Evolutionary conservation across 2,329 filamentous ascomycete genomes (phyloP), one percentile per base, ranked within the genome.

Genomic region (Alternaria longipes): DNA sequence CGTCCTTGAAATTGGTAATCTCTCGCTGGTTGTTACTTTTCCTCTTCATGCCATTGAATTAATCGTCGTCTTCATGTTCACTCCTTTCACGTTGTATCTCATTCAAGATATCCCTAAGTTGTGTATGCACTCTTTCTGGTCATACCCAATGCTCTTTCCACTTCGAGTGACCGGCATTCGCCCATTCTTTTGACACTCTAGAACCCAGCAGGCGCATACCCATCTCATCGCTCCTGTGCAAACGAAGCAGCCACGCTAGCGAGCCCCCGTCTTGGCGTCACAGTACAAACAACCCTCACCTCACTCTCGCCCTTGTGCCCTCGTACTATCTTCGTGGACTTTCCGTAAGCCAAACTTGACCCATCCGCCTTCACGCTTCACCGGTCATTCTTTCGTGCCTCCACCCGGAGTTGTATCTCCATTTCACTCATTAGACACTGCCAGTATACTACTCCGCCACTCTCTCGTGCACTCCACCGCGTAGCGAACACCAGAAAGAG

Each of bases 351-450:
- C 42, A 60, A 46, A 46, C n/a, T 51, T 50, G 45, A 54, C 50
- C 51, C 56, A 22, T 44, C 42, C 49, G 60, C 49, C 40, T 46
- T 60, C 60, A 54, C 52, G 44, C 59, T 47, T 45, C 53, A 62
- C 54, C 24, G 57, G 52, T 65, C 71, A 68, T 70, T 70, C 47
- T 70, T 71, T 61, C 52, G 57, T 58, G 62, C 59, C 54, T 63
- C 51, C 64, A 69, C 63, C 65, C 54, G 74, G 74, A 71, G 73
- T 54, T 49, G 28, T 56, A 56, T 64, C 71, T 76, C 74, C 74
- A 65, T 56, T 75, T 64, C 75, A 70, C 71, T 79, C 76, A n/a
- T 77, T 79, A 69, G 60, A 64, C 50, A 59, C 41, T 60, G 54
- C 44, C 57, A 62, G 30, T 65, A 73, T 73, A 68, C 56, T 69